These are phyloP conservation scores for Nicotiana tabacum DNA, from an alignment of 257 asterid genomes.

Conservation along the genomic window DNA sequence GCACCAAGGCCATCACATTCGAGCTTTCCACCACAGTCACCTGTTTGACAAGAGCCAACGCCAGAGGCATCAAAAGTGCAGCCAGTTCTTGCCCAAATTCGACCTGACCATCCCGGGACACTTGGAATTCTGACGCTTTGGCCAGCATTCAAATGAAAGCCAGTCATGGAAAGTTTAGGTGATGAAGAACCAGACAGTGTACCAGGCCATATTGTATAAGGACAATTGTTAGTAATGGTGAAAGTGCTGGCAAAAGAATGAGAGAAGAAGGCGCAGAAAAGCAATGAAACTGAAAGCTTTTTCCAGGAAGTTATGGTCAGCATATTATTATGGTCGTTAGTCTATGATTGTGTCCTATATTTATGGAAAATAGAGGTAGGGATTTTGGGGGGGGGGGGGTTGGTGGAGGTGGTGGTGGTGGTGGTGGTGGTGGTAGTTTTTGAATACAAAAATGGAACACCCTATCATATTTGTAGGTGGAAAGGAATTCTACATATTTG, in stretches of 20 bases:
- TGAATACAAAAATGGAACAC: not conserved
- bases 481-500: conserved; percentile 10
- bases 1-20: conserved; percentile 72
- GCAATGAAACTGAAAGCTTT: conserved; percentile 14
- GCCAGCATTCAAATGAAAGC: conserved; percentile 62
- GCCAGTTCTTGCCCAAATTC: conserved; percentile 82
- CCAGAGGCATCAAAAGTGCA: conserved; percentile 65
- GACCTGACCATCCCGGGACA: conserved; percentile 75
- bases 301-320: conserved; percentile 31
- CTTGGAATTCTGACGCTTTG: conserved; percentile 44
- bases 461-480: conserved; percentile 35
- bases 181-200: conserved; percentile 71
- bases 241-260: conserved; percentile 41
- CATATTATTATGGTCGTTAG: conserved; percentile 9
- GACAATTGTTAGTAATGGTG: conserved; percentile 55
- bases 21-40: conserved; percentile 76
- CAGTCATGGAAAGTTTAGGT: conserved; percentile 61
- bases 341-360: not conserved
- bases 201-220: conserved; percentile 79
- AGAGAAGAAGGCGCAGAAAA: conserved; percentile 18
- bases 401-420: too few species aligned
- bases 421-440: too few species aligned
- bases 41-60: conserved; percentile 67
- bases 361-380: not conserved
- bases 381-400: too few species aligned